Percentiles rank a stretch among this genome's conserved stretches.
Evolutionary conservation across 306 rosid genomes (phyloP).

Genomic region (Quercus bicolor): DNA sequence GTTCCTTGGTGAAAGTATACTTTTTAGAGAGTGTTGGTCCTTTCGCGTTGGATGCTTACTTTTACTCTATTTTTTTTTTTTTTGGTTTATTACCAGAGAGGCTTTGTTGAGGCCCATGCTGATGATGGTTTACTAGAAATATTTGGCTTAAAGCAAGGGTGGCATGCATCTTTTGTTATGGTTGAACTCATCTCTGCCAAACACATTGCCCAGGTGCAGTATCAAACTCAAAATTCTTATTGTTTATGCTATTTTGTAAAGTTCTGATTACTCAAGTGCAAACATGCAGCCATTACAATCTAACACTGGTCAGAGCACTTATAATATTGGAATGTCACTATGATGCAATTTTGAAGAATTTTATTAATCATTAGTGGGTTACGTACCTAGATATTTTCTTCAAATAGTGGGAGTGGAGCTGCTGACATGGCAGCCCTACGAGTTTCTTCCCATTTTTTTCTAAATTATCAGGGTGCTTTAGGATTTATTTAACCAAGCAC

Average conservation of each 20-base stretch:
- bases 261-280: slow-evolving; percentile 9
- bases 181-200: slow-evolving; percentile 88
- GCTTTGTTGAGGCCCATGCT: slow-evolving; percentile 90
- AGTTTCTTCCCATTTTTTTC: background rate
- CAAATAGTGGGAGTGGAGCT: background rate
- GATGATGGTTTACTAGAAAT: slow-evolving; percentile 94
- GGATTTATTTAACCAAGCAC: background rate
- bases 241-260: slow-evolving; percentile 5
- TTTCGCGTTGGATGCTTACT: background rate
- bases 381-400: background rate
- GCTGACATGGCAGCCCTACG: background rate
- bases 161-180: slow-evolving; percentile 99
- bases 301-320: background rate
- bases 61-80: slow-evolving; percentile 12
- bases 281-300: background rate
- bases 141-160: slow-evolving; percentile 96
- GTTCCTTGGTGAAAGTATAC: no score
- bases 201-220: slow-evolving; percentile 89
- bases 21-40: background rate
- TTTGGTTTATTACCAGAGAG: slow-evolving; percentile 51
- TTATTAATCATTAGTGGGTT: background rate
- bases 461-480: background rate
- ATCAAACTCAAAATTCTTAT: slow-evolving; percentile 2
- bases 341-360: background rate
- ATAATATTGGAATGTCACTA: background rate